Evolutionary conservation across 176 grass and related monocot species (phyloP).

Genomic region (Tillandsia fasciculata): DNA sequence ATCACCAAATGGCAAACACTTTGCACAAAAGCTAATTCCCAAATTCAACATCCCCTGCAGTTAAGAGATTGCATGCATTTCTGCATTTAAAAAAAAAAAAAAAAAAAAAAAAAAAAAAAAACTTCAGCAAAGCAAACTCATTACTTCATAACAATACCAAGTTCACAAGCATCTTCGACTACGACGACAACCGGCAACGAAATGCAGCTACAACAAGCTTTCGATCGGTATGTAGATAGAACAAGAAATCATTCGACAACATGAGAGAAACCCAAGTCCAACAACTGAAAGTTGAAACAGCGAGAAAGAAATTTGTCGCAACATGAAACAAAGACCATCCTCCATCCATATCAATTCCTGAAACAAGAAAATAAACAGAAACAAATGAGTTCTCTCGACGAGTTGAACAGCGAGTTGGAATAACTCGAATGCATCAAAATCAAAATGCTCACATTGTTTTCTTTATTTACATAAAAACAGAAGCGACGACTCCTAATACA

Average conservation of each 20-base stretch:
- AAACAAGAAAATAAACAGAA: not conserved
- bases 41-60: too few species aligned
- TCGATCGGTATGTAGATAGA: not conserved
- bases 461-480: constrained; percentile 2
- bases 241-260: not conserved
- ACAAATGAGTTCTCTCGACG: too few species aligned
- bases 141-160: not conserved
- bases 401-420: not conserved
- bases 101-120: too few species aligned
- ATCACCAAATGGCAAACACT: not conserved
- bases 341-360: not conserved
- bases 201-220: not conserved
- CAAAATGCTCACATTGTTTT: not conserved
- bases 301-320: not conserved
- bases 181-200: not conserved
- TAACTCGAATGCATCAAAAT: not conserved
- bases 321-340: not conserved
- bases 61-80: too few species aligned
- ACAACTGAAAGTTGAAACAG: not conserved
- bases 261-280: not conserved
- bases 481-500: constrained; percentile 21
- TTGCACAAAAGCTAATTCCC: not conserved
- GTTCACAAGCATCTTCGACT: not conserved
- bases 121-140: not conserved
- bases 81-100: too few species aligned